Base-by-base conservation (phyloP, 306 rosid genomes). In the Trifolium pratense region DNA sequence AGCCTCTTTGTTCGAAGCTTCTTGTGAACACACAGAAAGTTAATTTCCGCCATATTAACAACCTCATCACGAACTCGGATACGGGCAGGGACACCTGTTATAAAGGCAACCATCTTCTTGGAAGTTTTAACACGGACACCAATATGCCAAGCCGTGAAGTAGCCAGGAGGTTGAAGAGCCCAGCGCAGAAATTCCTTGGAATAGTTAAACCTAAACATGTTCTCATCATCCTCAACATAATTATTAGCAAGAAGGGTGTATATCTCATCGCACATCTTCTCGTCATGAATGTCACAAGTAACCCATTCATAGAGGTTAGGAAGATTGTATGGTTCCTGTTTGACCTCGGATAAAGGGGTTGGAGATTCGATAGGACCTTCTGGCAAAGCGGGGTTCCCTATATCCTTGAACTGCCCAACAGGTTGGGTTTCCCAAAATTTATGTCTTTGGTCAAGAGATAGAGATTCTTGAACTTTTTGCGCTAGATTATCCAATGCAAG, bases 351-450 rank as follows among this genome's bases (percentile, higher is more conserved):
- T 59, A 88, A 77, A 3, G 92, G 91, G 3, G 90, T 88, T 5
- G 97, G 88, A 69, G 86, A 71, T 75, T 93, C 96, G 71, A 93
- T 91, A 2, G 94, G 86, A 10, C 98, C 98, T 68, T 93, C 97
- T 0, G 89, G 85, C 81, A 93, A 84, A 79, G 87, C 77, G 17
- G 87, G 34, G 76, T 91, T 83, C 34, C 91, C 97, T 8, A 83
- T 18, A 62, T 93, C 98, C 87, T 87, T 93, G 73, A 89, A 93
- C 75, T 93, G 98, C 71, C 98, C 97, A 40, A 93, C 98, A 6
- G 98, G 98, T 74, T 93, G 98, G 53, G 96, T 91, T 81, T 93
- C 98, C 98, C 98, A 93, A 76, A 93, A 93, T 59, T 84, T 80
- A 76, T 93, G 98, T 23, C 75, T 86, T 69, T 84, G 86, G 26